phyloP scores from a whole-genome alignment of 805 yeast species.

The Schwanniomyces pseudopolymorphus region DNA sequence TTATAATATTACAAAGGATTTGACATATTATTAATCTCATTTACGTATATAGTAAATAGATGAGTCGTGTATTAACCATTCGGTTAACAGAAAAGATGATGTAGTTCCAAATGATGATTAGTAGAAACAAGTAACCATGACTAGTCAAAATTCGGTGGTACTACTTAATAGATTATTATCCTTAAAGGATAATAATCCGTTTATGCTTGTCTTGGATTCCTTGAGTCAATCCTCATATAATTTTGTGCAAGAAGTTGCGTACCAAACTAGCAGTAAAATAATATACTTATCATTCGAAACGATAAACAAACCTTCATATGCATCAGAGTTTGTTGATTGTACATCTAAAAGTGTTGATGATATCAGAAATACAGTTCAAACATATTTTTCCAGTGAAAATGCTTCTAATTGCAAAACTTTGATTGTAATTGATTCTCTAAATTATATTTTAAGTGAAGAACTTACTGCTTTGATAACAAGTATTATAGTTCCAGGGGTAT shows the following conservation, averaged over 20 bases:
- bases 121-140: constrained; percentile 16
- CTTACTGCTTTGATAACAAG: constrained; percentile 52
- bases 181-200: constrained; percentile 72
- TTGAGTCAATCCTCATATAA: constrained; percentile 63
- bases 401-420: constrained; percentile 28
- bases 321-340: constrained; percentile 50
- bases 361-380: constrained; percentile 20
- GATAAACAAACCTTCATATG: constrained; percentile 48
- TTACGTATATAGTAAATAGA: background rate
- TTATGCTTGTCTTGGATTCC: constrained; percentile 68
- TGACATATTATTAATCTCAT: constrained; percentile 14
- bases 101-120: background rate
- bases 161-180: constrained; percentile 65
- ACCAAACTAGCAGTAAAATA: constrained; percentile 39
- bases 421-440: constrained; percentile 67
- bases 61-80: background rate
- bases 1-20: constrained; percentile 22
- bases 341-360: constrained; percentile 13
- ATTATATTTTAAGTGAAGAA: constrained; percentile 48
- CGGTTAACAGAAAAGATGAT: background rate
- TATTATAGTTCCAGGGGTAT: constrained; percentile 34
- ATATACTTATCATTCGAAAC: constrained; percentile 73
- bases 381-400: background rate
- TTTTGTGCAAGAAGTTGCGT: constrained; percentile 58
- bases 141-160: constrained; percentile 41